Evolutionary conservation across 768 basidiomycete species (phyloP).

Genomic region (Pleurotus eryngii): DNA sequence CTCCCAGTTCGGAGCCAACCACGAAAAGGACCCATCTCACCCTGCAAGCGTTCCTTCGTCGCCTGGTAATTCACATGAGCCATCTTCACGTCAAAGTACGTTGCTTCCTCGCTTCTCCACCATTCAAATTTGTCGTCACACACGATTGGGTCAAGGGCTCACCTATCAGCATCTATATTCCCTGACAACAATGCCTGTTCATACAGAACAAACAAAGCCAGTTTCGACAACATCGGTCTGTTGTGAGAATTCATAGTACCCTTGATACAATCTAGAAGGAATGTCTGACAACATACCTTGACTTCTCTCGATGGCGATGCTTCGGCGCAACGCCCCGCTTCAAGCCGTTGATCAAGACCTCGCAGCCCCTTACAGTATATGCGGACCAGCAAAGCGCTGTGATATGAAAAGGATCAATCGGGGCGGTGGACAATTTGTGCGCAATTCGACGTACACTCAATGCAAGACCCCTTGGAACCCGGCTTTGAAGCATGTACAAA

Average conservation of each 20-base stretch:
- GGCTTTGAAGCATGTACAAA: slow-evolving; percentile 49
- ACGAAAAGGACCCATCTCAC: slow-evolving; percentile 43
- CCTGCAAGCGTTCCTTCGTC: slow-evolving; percentile 47
- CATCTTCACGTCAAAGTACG: slow-evolving; percentile 47
- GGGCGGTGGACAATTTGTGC: not conserved
- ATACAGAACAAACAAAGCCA: slow-evolving; percentile 51
- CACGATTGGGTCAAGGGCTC: too few species aligned
- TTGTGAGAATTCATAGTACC: not conserved
- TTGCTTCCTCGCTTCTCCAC: slow-evolving; percentile 20
- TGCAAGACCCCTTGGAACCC: slow-evolving; percentile 46
- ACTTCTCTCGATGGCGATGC: slow-evolving; percentile 59
- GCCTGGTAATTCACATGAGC: slow-evolving; percentile 40
- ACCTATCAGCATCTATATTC: too few species aligned
- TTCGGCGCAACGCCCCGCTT: slow-evolving; percentile 75
- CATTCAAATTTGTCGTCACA: too few species aligned
- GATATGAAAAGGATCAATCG: not conserved
- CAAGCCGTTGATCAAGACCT: slow-evolving; percentile 78
- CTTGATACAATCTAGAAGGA: not conserved
- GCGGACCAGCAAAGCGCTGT: slow-evolving; percentile 73
- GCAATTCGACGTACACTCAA: slow-evolving; percentile 55
- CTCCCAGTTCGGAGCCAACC: slow-evolving; percentile 62
- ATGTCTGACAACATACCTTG: slow-evolving; percentile 42
- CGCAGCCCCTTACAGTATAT: slow-evolving; percentile 39
- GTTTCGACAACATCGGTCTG: slow-evolving; percentile 53
- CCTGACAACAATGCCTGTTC: slow-evolving; percentile 14